Base-by-base conservation (phyloP, 768 basidiomycete species). In the Mycena polygramma region DNA sequence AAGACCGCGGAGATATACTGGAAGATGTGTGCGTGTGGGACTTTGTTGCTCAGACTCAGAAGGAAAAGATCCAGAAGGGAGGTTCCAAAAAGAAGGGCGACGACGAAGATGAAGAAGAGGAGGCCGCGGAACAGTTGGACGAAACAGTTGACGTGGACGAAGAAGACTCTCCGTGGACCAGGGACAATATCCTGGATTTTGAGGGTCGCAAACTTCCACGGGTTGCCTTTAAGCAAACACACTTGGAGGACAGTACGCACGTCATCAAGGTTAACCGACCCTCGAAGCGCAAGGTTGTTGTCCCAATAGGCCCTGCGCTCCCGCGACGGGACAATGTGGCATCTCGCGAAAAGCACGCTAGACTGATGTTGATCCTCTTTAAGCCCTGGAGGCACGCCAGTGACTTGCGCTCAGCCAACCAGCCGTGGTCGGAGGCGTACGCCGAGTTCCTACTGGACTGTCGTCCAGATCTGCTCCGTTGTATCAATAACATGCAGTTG, bases 401-500 rank as follows among this genome's bases (percentile, higher is more conserved):
- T 6, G 79, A 85, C 55, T 72, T 85, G 9, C 45, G 72, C 15
- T 3, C 10, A 19, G 0, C 0, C 4, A 57, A 30, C 13, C 64
- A 77, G 45, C 49, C 48, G 6, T 49, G 48, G 48, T 22, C 22
- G 7, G 48, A 49, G 0, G 17, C 48, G 7, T 49, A 49, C 22
- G 22, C 0, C 1, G n/a, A 49, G 4, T 49, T 49, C 48, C 9
- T 49, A 1, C 48, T 1, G 0, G 22, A n/a, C n/a, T 49, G 48
- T 22, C 48, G 1, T 20, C 20, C 6, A 7, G 22, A 19, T 7
- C n/a, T 11, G 7, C 10, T 20, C 19, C 73, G 0, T 82, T 30
- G 82, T 81, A 78, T 84, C 61, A 59, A 80, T 6, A 85, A 86
- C 52, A 83, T 86, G 74, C 82, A 84, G 49, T 9, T 83, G 0